Conservation (phyloP, 352 stramenopile genomes). For the Pythium aquatile region DNA sequence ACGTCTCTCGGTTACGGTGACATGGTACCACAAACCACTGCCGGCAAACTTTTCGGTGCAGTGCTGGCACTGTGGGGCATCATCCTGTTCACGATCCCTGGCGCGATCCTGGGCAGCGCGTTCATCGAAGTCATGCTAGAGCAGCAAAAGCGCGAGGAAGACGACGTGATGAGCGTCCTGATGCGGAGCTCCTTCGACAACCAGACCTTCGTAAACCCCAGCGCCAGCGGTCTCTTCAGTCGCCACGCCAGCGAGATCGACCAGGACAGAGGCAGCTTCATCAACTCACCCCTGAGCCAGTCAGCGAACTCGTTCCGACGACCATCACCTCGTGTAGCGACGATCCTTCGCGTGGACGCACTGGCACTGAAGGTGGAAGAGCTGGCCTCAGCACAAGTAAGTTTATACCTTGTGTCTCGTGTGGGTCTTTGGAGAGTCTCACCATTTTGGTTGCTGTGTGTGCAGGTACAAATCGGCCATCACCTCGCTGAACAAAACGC, state of each 20-base stretch:
- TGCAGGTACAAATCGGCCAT: slow-evolving; percentile 4
- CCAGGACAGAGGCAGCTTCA: not conserved
- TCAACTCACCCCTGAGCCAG: slow-evolving; percentile 9
- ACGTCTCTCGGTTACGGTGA: slow-evolving; percentile 86
- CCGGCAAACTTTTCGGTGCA: slow-evolving; percentile 63
- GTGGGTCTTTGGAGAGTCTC: not conserved
- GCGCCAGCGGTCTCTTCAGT: slow-evolving; percentile 2
- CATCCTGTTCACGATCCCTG: slow-evolving; percentile 83
- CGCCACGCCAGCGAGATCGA: slow-evolving; percentile 7
- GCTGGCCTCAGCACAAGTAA: slow-evolving; percentile 1
- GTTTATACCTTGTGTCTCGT: not conserved
- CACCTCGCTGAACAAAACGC: slow-evolving; percentile 6
- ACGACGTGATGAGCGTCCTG: slow-evolving; percentile 11
- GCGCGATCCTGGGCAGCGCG: slow-evolving; percentile 69
- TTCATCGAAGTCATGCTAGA: slow-evolving; percentile 86
- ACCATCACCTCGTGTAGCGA: slow-evolving; percentile 11
- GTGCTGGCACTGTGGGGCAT: slow-evolving; percentile 80
- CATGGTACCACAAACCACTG: slow-evolving; percentile 70
- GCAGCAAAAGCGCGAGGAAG: slow-evolving; percentile 8
- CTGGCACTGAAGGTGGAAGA: slow-evolving; percentile 12
- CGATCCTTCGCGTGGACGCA: slow-evolving; percentile 5
- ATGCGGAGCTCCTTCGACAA: slow-evolving; percentile 6
- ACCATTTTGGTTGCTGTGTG: not conserved
- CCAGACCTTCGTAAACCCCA: not conserved
- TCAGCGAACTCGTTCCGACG: slow-evolving; percentile 9